These are phyloP conservation scores for Cornus florida DNA, from an alignment of 148 eudicot species.

Conservation along the genomic window DNA sequence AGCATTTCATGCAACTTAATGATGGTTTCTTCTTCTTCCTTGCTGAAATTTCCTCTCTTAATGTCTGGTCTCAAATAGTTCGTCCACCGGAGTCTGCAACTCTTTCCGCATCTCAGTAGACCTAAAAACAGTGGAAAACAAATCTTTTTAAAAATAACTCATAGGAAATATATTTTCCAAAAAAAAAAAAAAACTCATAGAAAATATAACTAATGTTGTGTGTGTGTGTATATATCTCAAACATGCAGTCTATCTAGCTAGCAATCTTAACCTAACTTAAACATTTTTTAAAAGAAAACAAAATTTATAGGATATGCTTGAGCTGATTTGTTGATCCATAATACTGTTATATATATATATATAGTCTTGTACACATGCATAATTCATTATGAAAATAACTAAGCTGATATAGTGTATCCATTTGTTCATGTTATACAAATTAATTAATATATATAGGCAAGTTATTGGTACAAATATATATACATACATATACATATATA, in stretches of 20 bases:
- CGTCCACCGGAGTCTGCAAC: constrained; percentile 78
- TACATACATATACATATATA: no score
- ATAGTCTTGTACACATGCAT: no score
- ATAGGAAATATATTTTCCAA: not conserved
- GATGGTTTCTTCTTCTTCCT: constrained; percentile 70
- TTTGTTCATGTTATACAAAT: no score
- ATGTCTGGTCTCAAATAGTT: constrained; percentile 72
- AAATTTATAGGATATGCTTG: no score
- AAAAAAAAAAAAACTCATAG: not conserved
- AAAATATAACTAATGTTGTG: not conserved
- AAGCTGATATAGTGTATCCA: no score
- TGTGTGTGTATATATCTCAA: no score
- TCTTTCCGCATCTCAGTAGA: constrained; percentile 73
- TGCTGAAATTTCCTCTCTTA: constrained; percentile 68
- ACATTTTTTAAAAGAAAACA: not conserved
- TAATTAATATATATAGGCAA: no score
- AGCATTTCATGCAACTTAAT: constrained; percentile 62
- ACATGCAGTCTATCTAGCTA: no score
- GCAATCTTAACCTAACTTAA: not conserved
- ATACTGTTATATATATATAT: no score
- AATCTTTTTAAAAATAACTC: not conserved
- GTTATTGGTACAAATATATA: no score
- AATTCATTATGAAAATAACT: no score
- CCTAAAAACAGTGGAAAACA: constrained; percentile 25
- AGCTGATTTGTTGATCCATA: no score